phyloP scores from a whole-genome alignment of 1,284 basidiomycete species.

The Anthracocystis setariae region DNA sequence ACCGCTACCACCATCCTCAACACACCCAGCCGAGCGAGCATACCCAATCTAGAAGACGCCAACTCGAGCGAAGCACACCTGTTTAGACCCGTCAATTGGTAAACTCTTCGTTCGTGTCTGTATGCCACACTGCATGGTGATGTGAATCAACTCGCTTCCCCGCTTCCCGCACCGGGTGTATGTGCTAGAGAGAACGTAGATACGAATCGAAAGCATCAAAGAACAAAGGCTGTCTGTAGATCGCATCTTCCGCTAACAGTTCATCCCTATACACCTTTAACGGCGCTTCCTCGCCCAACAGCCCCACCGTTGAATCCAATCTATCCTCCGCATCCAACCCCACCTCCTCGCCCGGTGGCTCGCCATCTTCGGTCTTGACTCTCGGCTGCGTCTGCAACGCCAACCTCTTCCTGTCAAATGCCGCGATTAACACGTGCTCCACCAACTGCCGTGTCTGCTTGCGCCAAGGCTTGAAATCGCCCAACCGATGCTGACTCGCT shows the following conservation, averaged over 20 bases:
- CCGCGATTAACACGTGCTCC: conserved; percentile 20
- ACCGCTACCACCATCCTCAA: no score
- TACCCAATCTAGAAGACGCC: conserved; percentile 19
- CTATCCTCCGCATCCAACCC: conserved; percentile 25
- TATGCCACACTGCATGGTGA: not conserved
- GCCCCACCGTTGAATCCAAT: conserved; percentile 18
- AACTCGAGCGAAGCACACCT: conserved; percentile 24
- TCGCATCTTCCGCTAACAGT: conserved; percentile 9
- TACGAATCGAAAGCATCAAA: conserved; percentile 38
- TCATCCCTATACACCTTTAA: conserved; percentile 25
- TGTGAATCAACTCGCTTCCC: not conserved
- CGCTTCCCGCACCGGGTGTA: not conserved
- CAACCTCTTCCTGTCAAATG: conserved; percentile 29
- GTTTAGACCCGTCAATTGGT: conserved; percentile 11
- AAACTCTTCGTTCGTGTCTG: not conserved
- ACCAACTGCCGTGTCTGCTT: conserved; percentile 22
- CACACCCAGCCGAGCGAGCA: conserved; percentile 4
- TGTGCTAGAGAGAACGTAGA: conserved; percentile 6
- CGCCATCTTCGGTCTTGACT: conserved; percentile 36
- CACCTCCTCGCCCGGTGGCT: not conserved
- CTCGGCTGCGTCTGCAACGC: conserved; percentile 14
- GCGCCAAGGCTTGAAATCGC: conserved; percentile 13
- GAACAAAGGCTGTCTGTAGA: conserved; percentile 13
- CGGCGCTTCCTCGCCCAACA: conserved; percentile 4
- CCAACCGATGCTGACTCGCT: conserved; percentile 13